phyloP scores from a whole-genome alignment of 2,329 filamentous ascomycete genomes.

The Lachnum nothofagi region DNA sequence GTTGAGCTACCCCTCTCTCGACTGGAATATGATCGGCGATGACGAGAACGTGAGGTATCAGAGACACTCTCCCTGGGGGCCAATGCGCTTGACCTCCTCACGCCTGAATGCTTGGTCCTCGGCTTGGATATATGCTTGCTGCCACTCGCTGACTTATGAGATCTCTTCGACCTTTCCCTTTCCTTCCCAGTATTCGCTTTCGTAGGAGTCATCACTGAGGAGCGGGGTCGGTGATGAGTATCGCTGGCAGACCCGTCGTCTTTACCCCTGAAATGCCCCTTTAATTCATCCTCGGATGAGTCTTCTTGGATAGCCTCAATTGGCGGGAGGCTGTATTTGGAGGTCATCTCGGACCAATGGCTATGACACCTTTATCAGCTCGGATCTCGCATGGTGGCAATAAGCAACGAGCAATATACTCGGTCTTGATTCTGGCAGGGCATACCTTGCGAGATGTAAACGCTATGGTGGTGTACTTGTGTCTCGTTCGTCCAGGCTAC shows the following conservation, averaged over 20 bases:
- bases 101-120: conserved; percentile 20
- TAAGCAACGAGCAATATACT: too few relatives aligned
- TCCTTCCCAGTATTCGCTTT: conserved; percentile 24
- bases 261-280: conserved; percentile 16
- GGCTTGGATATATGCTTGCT: conserved; percentile 19
- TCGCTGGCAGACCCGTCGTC: conserved; percentile 14
- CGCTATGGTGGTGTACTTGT: conserved; percentile 21
- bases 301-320: conserved; percentile 28
- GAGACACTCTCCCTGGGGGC: conserved; percentile 15
- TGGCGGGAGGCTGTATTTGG: conserved; percentile 25
- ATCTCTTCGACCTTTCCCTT: conserved; percentile 18
- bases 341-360: conserved; percentile 21
- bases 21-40: conserved; percentile 16
- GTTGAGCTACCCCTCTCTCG: conserved; percentile 23
- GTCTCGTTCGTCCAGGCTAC: conserved; percentile 16
- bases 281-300: conserved; percentile 26
- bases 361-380: conserved; percentile 14
- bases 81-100: conserved; percentile 15
- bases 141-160: conserved; percentile 15
- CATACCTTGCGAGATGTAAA: conserved; percentile 19
- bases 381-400: conserved; percentile 2
- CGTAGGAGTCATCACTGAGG: conserved; percentile 18
- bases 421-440: too few relatives aligned
- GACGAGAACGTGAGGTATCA: conserved; percentile 15
- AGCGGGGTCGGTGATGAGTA: conserved; percentile 8